Evolutionary conservation across 371 early-diverging fungal species (phyloP).

Genomic region (Antonospora locustae): DNA sequence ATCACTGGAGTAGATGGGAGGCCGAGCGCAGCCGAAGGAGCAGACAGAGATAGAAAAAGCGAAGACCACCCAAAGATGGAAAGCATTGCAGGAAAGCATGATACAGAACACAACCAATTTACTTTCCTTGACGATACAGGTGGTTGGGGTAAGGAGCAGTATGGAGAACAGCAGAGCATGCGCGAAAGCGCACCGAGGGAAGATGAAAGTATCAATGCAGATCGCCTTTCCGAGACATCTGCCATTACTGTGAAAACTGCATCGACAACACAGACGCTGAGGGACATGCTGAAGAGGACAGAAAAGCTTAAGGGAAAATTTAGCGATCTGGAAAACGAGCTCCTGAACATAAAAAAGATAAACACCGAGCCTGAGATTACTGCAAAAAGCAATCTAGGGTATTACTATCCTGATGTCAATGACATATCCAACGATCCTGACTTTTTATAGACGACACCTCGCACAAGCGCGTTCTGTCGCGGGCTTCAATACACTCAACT

Average conservation of each 20-base stretch:
- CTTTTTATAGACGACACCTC: slow-evolving; percentile 26
- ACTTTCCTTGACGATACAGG: neutral
- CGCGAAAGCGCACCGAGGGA: neutral
- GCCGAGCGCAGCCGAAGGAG: slow-evolving; percentile 10
- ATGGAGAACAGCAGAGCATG: neutral
- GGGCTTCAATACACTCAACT: too few species aligned
- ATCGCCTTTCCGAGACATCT: slow-evolving; percentile 6
- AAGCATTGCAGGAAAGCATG: too few species aligned
- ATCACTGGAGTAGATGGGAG: too few species aligned
- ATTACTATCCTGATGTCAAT: slow-evolving; percentile 37
- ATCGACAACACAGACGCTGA: slow-evolving; percentile 49
- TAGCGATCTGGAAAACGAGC: slow-evolving; percentile 46
- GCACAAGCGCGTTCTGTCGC: too few species aligned
- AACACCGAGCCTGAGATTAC: slow-evolving; percentile 23
- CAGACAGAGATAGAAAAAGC: neutral
- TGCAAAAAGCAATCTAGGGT: slow-evolving; percentile 31
- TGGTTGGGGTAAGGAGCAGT: neutral
- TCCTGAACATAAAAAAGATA: slow-evolving; percentile 46
- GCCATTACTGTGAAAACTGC: slow-evolving; percentile 31
- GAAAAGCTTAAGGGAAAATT: slow-evolving; percentile 49
- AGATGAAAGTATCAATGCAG: slow-evolving; percentile 1
- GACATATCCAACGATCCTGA: slow-evolving; percentile 43
- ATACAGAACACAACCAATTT: neutral
- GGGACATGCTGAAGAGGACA: slow-evolving; percentile 51
- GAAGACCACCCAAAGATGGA: neutral